Evolutionary conservation across 2,329 filamentous ascomycete species (phyloP), one percentile per base, ranked within the genome.

Genomic region (Pyrenochaeta sp.): DNA sequence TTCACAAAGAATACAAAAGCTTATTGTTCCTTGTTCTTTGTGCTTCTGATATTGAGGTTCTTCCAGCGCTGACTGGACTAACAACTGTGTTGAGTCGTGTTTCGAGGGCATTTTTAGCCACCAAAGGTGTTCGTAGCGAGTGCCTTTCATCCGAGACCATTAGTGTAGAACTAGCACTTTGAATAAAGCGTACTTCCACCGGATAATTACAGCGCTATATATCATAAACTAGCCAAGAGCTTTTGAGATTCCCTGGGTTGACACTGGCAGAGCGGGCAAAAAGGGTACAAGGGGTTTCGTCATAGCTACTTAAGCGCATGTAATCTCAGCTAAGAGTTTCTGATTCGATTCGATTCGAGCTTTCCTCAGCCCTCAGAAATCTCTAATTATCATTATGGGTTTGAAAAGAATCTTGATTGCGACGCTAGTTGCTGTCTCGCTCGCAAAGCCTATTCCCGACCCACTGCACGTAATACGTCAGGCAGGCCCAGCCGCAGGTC

Each of bases 221-320:
- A 63, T 51, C 41, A 53, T 55, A 58, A 58, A 63, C 60, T 47
- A 58, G 62, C 62, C 61, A 65, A 65, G 62, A 54, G 31, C 23
- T 32, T 43, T 51, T 46, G 61, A 55, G 48, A 43, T 52, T 43
- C 30, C 37, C 24, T 26, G 21, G 38, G 40, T 37, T 36, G 38
- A 35, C 39, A 18, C 31, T 23, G 27, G 44, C 13, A 39, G 29
- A 22, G 29, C 24, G 11, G 30, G 30, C 18, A 18, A 11, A 20
- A n/a, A n/a, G n/a, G n/a, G n/a, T n/a, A n/a, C n/a, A n/a, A n/a
- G n/a, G n/a, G n/a, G 17, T 7, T 35, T 44, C 26, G 41, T 37
- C 38, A 21, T 14, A 35, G 13, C 35, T 61, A 62, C 56, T 46
- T 59, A 60, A 60, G 23, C 37, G 34, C 14, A 19, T 14, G 35